phyloP scores from a whole-genome alignment of 2,329 filamentous ascomycete genomes.

The Ophiostoma quercus region DNA sequence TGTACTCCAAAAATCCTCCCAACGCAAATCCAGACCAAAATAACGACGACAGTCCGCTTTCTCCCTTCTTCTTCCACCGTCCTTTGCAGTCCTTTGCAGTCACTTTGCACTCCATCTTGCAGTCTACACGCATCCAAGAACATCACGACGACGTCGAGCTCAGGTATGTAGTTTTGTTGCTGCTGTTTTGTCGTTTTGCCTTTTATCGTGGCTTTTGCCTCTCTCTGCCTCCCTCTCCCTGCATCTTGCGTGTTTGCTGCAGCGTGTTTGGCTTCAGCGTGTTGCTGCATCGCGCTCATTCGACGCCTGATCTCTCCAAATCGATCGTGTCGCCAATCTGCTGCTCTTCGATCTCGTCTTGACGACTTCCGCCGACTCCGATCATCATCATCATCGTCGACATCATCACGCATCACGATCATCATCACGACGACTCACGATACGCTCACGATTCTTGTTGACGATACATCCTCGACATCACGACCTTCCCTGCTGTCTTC shows the following conservation, averaged over 20 bases:
- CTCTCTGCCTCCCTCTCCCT: not conserved
- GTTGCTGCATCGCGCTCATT: not conserved
- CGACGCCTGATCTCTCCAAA: not conserved
- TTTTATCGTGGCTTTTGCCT: not conserved
- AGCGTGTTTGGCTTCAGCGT: no score
- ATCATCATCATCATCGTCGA: not conserved
- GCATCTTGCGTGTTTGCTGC: no score
- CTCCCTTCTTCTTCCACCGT: not conserved
- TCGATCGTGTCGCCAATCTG: not conserved
- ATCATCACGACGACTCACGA: no score
- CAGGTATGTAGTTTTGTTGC: not conserved
- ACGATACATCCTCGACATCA: not conserved
- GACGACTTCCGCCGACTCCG: not conserved
- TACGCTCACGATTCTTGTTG: not conserved
- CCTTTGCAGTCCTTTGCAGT: not conserved
- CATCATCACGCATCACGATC: no score
- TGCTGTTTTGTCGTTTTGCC: not conserved
- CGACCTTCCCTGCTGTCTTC: not conserved
- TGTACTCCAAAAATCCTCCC: not conserved
- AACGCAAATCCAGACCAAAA: not conserved
- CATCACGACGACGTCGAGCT: conserved; percentile 9
- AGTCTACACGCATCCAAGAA: not conserved
- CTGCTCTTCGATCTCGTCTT: not conserved
- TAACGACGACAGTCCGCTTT: conserved; percentile 1
- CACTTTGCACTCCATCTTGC: no score